These are phyloP conservation scores for Salix udensis DNA, from an alignment of 345 rosid genomes.

Conservation along the genomic window DNA sequence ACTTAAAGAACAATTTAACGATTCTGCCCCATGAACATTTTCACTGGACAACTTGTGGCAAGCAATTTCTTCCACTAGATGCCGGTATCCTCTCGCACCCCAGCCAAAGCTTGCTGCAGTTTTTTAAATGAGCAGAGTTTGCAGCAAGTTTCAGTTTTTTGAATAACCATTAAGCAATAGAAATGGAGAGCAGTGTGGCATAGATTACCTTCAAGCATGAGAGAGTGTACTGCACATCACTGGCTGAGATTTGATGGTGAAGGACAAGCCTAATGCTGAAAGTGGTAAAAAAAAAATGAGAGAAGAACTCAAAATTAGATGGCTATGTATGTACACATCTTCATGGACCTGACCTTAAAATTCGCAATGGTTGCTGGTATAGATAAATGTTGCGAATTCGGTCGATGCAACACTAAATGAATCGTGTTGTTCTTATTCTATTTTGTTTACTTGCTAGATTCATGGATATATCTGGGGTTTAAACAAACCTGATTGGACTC, in stretches of 20 bases:
- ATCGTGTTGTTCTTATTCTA: not conserved
- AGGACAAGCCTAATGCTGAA: constrained; percentile 74
- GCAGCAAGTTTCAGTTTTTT: not conserved
- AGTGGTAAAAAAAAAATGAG: not conserved
- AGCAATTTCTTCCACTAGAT: constrained; percentile 15
- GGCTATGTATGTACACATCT: not conserved
- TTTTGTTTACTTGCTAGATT: not conserved
- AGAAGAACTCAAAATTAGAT: not conserved
- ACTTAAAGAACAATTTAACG: not conserved
- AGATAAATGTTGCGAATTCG: not conserved
- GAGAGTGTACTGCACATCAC: constrained; percentile 62
- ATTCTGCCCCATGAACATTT: not conserved
- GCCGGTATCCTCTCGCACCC: constrained; percentile 34
- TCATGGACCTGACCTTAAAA: not conserved
- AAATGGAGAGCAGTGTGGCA: not conserved
- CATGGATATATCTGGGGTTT: constrained; percentile 2
- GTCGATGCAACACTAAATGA: not conserved
- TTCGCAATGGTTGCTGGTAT: not conserved
- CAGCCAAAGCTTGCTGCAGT: constrained; percentile 44
- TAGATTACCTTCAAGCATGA: constrained; percentile 61
- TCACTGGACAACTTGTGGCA: not conserved
- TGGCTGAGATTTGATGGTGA: constrained; percentile 76
- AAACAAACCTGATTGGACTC: constrained; percentile 49
- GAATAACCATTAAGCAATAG: not conserved
- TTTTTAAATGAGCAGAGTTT: constrained; percentile 1